Percentiles rank a stretch among this genome's conserved stretches.
These are phyloP conservation scores for Astraeus odoratus DNA, from an alignment of 768 basidiomycete species.

Conservation along the genomic window DNA sequence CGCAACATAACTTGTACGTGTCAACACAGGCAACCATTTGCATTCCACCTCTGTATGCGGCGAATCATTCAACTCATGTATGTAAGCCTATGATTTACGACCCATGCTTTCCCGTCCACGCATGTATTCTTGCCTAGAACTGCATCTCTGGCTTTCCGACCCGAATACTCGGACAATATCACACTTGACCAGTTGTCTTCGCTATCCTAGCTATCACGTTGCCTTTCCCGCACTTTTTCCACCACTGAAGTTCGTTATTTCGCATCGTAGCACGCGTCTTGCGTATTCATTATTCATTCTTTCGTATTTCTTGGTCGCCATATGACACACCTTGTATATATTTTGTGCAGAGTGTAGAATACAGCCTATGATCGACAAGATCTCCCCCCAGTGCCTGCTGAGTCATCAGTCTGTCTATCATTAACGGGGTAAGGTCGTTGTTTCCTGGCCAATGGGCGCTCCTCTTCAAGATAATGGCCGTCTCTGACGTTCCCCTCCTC, in stretches of 20 bases:
- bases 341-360: conserved; percentile 7
- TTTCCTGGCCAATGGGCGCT: neutral
- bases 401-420: neutral
- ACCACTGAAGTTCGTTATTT: neutral
- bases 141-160: conserved; percentile 4
- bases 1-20: conserved; percentile 23
- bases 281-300: neutral
- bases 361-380: too few relatives aligned
- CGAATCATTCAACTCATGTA: conserved; percentile 18
- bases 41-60: conserved; percentile 23
- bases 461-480: too few relatives aligned
- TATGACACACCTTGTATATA: conserved; percentile 8
- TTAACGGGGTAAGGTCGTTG: neutral
- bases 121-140: conserved; percentile 22
- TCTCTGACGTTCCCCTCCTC: too few relatives aligned
- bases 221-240: conserved; percentile 1
- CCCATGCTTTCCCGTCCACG: conserved; percentile 10
- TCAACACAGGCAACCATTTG: conserved; percentile 14
- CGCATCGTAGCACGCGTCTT: neutral
- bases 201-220: conserved; percentile 21
- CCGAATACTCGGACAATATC: conserved; percentile 8
- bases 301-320: neutral
- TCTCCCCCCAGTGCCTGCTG: neutral
- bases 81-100: conserved; percentile 21
- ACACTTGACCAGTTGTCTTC: conserved; percentile 19